These are phyloP conservation scores for Alternaria incomplexa DNA, from an alignment of 2,329 filamentous ascomycete genomes.

Conservation along the genomic window DNA sequence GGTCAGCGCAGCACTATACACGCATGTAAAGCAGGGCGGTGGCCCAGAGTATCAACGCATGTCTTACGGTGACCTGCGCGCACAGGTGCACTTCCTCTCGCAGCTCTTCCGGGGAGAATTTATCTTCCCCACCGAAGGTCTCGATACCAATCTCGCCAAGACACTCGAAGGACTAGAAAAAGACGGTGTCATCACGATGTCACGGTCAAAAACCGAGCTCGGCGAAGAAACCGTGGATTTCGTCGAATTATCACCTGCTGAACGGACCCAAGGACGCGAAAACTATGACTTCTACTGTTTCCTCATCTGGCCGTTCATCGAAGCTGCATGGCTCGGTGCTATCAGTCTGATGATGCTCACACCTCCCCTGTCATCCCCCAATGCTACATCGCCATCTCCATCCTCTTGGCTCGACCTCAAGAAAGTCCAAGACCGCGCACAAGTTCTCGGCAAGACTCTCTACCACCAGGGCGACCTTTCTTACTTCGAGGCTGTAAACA, in stretches of 20 bases:
- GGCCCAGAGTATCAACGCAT: conserved; percentile 82
- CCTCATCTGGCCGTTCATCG: conserved; percentile 97
- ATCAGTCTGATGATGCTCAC: conserved; percentile 87
- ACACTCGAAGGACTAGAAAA: conserved; percentile 78
- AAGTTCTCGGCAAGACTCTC: conserved; percentile 88
- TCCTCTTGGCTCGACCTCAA: conserved; percentile 75
- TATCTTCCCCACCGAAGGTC: conserved; percentile 88
- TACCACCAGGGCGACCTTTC: conserved; percentile 97
- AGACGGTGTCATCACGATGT: conserved; percentile 77
- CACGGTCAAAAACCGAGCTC: conserved; percentile 47
- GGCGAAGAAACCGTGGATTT: conserved; percentile 62
- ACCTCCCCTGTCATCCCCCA: conserved; percentile 62
- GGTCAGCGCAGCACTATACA: conserved; percentile 90
- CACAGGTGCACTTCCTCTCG: conserved; percentile 87
- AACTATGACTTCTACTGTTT: conserved; percentile 99
- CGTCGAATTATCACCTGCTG: conserved; percentile 76
- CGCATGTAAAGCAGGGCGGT: conserved; percentile 87
- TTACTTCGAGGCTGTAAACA: conserved; percentile 98
- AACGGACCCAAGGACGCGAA: conserved; percentile 80
- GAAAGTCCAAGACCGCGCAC: conserved; percentile 80
- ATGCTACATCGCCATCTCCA: conserved; percentile 32
- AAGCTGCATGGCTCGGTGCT: conserved; percentile 89
- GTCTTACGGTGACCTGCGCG: conserved; percentile 71
- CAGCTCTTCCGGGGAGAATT: conserved; percentile 94
- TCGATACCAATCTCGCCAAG: conserved; percentile 79